Percentiles rank a stretch among this genome's conserved stretches.
phyloP scores from a whole-genome alignment of 352 stramenopile species.

The Phytophthora vignae region DNA sequence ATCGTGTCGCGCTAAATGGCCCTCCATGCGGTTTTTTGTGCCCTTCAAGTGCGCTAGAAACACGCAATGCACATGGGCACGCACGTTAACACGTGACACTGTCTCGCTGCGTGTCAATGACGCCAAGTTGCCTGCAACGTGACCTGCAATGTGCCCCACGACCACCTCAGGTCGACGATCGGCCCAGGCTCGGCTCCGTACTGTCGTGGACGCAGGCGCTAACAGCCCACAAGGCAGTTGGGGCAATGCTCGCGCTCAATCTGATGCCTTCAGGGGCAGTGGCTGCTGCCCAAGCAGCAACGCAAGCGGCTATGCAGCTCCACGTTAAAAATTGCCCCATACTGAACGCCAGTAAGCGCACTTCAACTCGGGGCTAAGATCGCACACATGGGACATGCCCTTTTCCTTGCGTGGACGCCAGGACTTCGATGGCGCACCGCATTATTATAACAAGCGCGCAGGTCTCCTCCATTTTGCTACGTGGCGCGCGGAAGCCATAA shows the following conservation, averaged over 20 bases:
- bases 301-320: neutral
- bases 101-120: neutral
- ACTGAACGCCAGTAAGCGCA: neutral
- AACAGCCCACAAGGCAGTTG: neutral
- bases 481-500: no score
- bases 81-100: neutral
- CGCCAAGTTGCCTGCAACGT: neutral
- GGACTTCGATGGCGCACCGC: no score
- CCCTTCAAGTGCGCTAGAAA: neutral
- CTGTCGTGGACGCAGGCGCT: neutral
- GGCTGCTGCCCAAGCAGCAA: neutral
- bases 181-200: no score
- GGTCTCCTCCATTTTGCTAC: no score
- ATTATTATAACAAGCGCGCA: no score
- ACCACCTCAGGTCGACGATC: neutral
- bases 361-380: neutral
- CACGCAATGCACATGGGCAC: neutral
- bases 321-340: conserved; percentile 4
- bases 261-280: no score
- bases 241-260: no score
- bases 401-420: neutral
- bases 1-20: neutral
- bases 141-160: neutral
- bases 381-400: neutral
- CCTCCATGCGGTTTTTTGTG: neutral